Base-by-base conservation (phyloP, 2,329 filamentous ascomycete genomes). In the Cytospora leucostoma region DNA sequence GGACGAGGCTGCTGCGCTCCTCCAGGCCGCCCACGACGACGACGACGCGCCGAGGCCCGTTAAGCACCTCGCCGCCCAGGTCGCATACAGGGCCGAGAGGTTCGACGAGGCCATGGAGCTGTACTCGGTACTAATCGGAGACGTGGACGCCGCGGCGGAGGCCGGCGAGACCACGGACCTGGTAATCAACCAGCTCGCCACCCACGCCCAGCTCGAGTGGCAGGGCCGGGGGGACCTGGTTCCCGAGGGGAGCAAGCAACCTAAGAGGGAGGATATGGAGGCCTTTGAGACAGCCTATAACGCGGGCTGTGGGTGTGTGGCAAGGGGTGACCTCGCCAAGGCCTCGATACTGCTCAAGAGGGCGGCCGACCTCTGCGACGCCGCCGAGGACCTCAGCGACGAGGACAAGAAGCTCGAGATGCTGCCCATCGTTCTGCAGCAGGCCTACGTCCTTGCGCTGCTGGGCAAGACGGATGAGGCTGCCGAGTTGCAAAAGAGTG, bases 201-300 rank as follows among this genome's bases (percentile, higher is more conserved):
- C 86, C 4, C 82, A 88, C 70, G 89, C 91, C 17, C 91, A 95
- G 75, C 77, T 91, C 13, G 82, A 88, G 67, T 94, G 90, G 89
- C 78, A 84, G 56, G 86, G 86, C 4, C 78, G 79, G 56, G 82
- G 81, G 19, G 75, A 82, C 67, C 70, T 82, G 49, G 78, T 83
- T 47, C 74, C 77, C n/a, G 71, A 74, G 38, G 79, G 79, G 68
- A 84, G 84, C 74, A 85, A 84, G 70, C 79, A 84, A 71, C 79
- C 83, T 10, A 76, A 77, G 7, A 78, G 82, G 64, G 85, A 88
- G 65, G 86, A 91, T 69, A 76, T 90, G 33, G 89, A 93, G 66
- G 85, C 88, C 2, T 95, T 95, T 69, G 92, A 95, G 77, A 88
- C 89, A 33, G 88, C 90, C 12, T 96, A 91, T 77, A 96, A 96